Conservation (phyloP, 2,329 filamentous ascomycete species). For the Metarhizium anisopliae region DNA sequence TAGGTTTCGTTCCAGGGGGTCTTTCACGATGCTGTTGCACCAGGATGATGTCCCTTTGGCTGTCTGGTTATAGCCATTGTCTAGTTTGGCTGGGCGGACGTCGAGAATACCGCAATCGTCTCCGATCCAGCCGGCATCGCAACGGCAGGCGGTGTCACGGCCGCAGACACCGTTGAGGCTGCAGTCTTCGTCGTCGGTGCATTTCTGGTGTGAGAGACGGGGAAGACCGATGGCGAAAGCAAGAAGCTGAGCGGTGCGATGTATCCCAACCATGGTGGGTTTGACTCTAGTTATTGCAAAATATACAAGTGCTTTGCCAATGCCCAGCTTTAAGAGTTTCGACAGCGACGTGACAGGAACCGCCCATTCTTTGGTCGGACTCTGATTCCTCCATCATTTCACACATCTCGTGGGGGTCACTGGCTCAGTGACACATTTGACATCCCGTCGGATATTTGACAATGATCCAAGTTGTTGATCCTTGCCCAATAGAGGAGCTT, state of each 20-base stretch:
- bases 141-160: conserved; percentile 10
- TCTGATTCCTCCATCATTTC: neutral
- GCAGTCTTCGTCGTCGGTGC: conserved; percentile 14
- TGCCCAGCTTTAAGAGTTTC: neutral
- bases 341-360: neutral
- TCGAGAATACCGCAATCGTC: conserved; percentile 35
- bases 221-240: neutral
- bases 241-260: neutral
- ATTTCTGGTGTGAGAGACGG: neutral
- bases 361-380: neutral
- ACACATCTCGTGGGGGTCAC: neutral
- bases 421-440: neutral
- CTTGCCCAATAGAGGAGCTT: neutral
- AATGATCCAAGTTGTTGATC: neutral
- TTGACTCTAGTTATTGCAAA: neutral
- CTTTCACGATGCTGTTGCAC: conserved; percentile 37
- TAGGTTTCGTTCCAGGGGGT: conserved; percentile 19
- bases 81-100: conserved; percentile 30
- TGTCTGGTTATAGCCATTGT: conserved; percentile 36
- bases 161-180: conserved; percentile 20
- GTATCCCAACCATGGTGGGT: neutral
- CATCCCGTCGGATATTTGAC: neutral
- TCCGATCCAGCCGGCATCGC: conserved; percentile 34
- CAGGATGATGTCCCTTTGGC: conserved; percentile 33
- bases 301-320: neutral